Evolutionary conservation across 768 basidiomycete genomes (phyloP), one percentile per base, ranked within the genome.

Genomic region (Suillus sp.): DNA sequence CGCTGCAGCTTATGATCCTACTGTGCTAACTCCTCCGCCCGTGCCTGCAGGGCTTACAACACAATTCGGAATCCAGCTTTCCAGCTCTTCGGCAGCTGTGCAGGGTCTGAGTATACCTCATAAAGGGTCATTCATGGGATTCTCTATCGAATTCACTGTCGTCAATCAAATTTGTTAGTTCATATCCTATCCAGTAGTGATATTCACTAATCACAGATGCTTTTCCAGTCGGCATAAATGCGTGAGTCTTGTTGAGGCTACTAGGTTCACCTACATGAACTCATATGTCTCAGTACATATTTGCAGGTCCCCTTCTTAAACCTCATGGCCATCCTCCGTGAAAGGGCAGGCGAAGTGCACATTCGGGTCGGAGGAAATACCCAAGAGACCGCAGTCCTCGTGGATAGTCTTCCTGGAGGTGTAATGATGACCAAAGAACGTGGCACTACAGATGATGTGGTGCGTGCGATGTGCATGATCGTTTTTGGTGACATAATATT

Each of bases 121-220:
- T 59, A 70, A 70, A 61, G 80, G 81, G 20, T 79, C 79, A 50
- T 83, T 82, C 38, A 71, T 86, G 58, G 88, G 88, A 0, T 89
- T 88, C 65, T 83, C 81, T 1, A 78, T 90, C 35, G 88, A 90
- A 72, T 80, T 88, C 77, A 86, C 85, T 22, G 84, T 89, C 9
- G 80, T 81, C 3, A 83, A 83, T 63, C 83, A 84, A 70, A 74
- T 82, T 53, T 65, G 73, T 78, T 48, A 65, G 84, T 81, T 10
- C 60, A 3, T 35, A 11, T 32, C 14, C 30, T 42, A 34, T 40
- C 35, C 18, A 37, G 35, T 14, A 22, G 11, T 43, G 1, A 11
- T 10, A 10, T 32, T 9, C 27, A 34, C 57, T 55, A 18, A 59
- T 32, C 32, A 22, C 32, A 40, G 22, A 11, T 37, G 6, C 32